Evolutionary conservation across 352 stramenopile genomes (phyloP), one percentile per base, ranked within the genome.

Genomic region (Pythium sp.): DNA sequence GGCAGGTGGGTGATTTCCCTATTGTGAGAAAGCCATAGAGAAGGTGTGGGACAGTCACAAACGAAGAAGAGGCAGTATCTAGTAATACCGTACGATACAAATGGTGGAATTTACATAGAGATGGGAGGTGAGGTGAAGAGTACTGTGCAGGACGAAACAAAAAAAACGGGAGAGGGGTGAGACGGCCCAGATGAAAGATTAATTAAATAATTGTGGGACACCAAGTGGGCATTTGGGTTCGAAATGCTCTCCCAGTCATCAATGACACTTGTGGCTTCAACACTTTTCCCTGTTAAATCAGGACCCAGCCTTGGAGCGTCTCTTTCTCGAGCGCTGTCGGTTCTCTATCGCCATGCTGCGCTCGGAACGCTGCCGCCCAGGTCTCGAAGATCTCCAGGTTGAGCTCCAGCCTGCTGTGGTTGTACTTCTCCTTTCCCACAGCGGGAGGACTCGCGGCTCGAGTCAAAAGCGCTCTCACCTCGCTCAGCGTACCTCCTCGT

Each of bases 401-500:
- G 5, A 20, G 41, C 41, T 49, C 41, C 14, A 49, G 41, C 41
- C 41, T 49, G 41, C 41, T n/a, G 41, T 49, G 41, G 15, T 49
- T 15, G 15, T 49, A 49, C 5, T n/a, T 49, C 41, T 49, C 41
- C 41, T 49, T 49, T 15, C 41, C 41, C 1, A 49, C 14, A 20
- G 41, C 41, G 4, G 41, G 41, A 8, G 41, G 41, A n/a, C 14
- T 49, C 15, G 15, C 15, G 41, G 41, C 41, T n/a, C 7, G 41
- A 3, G 15, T 1, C 41, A 49, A 78, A 20, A 72, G 62, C 59
- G 22, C 47, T 54, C 62, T 55, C 14, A 69, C 71, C 62, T 70
- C 34, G 24, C 30, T 55, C 15, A 72, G 20, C 0, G 70, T 34
- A 26, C 58, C 69, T 32, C 57, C 64, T 14, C 60, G 32, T 49